Percentiles rank a stretch among this genome's conserved stretches.
Evolutionary conservation across 129 eudicot species (phyloP).

Genomic region (Gnaphalium uliginosum): DNA sequence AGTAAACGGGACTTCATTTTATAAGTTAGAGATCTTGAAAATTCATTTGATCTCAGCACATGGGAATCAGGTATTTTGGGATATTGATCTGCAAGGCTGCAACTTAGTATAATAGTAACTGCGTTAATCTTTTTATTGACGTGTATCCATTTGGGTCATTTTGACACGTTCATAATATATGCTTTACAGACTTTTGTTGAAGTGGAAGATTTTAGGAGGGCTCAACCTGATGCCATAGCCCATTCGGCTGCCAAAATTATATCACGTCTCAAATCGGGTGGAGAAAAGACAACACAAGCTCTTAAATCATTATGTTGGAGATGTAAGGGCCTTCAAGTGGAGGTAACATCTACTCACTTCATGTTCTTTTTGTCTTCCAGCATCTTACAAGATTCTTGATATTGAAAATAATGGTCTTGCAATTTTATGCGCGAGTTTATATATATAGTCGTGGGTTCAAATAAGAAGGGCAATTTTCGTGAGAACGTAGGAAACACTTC

Average conservation of each 20-base stretch:
- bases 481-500: too few relatives aligned
- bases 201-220: constrained; percentile 82
- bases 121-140: neutral
- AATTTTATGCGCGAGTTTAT: neutral
- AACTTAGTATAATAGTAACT: neutral
- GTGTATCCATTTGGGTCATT: neutral
- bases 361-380: constrained; percentile 21
- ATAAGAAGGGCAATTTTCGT: too few relatives aligned
- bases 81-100: neutral
- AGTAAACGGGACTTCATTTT: constrained; percentile 76
- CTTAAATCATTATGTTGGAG: constrained; percentile 89
- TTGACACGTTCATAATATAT: constrained; percentile 20
- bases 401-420: neutral
- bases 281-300: constrained; percentile 86
- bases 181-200: constrained; percentile 63
- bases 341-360: constrained; percentile 51
- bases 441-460: too few relatives aligned
- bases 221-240: constrained; percentile 89
- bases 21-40: constrained; percentile 82
- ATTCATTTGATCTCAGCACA: constrained; percentile 77
- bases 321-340: constrained; percentile 89
- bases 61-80: constrained; percentile 67
- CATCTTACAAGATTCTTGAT: constrained; percentile 17
- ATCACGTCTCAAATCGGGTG: constrained; percentile 79
- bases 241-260: constrained; percentile 93